Base-by-base conservation (phyloP, 2,329 filamentous ascomycete species). In the Paracoccidioides lutzii region DNA sequence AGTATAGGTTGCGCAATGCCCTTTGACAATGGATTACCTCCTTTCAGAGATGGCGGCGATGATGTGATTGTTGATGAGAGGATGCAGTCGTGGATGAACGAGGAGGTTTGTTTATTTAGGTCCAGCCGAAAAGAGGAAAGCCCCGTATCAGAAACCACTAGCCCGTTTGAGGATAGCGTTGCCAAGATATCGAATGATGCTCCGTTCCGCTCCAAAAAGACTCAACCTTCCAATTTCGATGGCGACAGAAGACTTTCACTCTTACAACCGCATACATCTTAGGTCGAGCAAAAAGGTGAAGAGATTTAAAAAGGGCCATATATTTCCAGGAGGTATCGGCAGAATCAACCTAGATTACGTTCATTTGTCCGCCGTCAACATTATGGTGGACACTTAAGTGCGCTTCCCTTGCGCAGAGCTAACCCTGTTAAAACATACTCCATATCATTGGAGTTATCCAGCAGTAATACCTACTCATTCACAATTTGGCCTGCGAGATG, bases 401-500 rank as follows among this genome's bases (percentile, higher is more conserved):
- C 32, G 15, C 7, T 15, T 41, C 8, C 22, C 15, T 42, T 52
- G 49, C 49, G 49, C 37, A 52, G 10, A 41, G 15, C 49, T 52
- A 52, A 52, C 49, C 49, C 28, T 15, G 30, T 35, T 41, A 8
- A 22, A 41, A 12, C 37, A 15, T 15, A 30, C 37, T 52, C 37
- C 44, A 46, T 22, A 33, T 41, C 22, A n/a, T 30, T 32, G 15
- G 49, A 41, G 10, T 10, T 32, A 51, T 52, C 52, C 44, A 45
- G 43, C 67, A 70, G 72, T 75, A 74, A 73, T 68, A 72, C 71
- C 73, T 72, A 74, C 71, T 73, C 64, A 72, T 72, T 67, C 43
- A 54, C 35, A 57, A 55, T 70, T 77, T 76, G 73, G 76, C 77
- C 71, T 76, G 71, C 73, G 75, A 75, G 66, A 81, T 81, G 78